These are phyloP conservation scores for Leptosphaerulina australis DNA, from an alignment of 2,329 filamentous ascomycete genomes.

Conservation along the genomic window DNA sequence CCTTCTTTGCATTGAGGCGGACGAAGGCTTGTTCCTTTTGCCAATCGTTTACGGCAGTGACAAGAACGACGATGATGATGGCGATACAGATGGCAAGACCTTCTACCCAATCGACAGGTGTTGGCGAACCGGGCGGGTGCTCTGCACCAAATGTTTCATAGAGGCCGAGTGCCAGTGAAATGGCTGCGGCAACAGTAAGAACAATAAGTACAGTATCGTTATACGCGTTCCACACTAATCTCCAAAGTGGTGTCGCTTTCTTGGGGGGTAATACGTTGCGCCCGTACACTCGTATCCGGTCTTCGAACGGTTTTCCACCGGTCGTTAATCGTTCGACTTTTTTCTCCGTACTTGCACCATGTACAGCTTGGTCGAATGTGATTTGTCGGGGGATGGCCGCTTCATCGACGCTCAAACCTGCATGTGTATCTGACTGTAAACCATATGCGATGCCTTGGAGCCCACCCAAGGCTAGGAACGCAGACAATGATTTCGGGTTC, in stretches of 20 bases:
- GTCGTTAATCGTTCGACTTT: slow-evolving; percentile 26
- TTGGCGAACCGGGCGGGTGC: slow-evolving; percentile 51
- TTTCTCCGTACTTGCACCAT: slow-evolving; percentile 32
- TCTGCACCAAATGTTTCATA: slow-evolving; percentile 66
- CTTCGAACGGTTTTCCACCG: slow-evolving; percentile 51
- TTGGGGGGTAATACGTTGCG: slow-evolving; percentile 68
- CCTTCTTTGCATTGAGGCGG: slow-evolving; percentile 45
- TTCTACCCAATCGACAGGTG: slow-evolving; percentile 49
- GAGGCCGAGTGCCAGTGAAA: slow-evolving; percentile 72
- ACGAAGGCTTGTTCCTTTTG: slow-evolving; percentile 48
- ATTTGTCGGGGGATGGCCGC: slow-evolving; percentile 53
- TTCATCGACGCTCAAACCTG: slow-evolving; percentile 61
- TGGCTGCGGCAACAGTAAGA: slow-evolving; percentile 69
- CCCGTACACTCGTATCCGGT: slow-evolving; percentile 65
- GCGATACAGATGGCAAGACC: slow-evolving; percentile 48
- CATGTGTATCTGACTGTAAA: slow-evolving; percentile 55
- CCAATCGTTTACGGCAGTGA: slow-evolving; percentile 47
- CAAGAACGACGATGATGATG: slow-evolving; percentile 47
- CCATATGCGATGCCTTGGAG: slow-evolving; percentile 59
- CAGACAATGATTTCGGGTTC: slow-evolving; percentile 57
- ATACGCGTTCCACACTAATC: slow-evolving; percentile 70
- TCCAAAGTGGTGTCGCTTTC: slow-evolving; percentile 65
- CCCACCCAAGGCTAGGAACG: slow-evolving; percentile 61
- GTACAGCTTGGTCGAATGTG: slow-evolving; percentile 58
- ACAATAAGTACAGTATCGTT: slow-evolving; percentile 77